A percentile compares a stretch with the other conserved stretches of the same genome.
These are phyloP conservation scores for Esteya vermicola DNA, from an alignment of 2,329 filamentous ascomycete genomes.

Conservation along the genomic window DNA sequence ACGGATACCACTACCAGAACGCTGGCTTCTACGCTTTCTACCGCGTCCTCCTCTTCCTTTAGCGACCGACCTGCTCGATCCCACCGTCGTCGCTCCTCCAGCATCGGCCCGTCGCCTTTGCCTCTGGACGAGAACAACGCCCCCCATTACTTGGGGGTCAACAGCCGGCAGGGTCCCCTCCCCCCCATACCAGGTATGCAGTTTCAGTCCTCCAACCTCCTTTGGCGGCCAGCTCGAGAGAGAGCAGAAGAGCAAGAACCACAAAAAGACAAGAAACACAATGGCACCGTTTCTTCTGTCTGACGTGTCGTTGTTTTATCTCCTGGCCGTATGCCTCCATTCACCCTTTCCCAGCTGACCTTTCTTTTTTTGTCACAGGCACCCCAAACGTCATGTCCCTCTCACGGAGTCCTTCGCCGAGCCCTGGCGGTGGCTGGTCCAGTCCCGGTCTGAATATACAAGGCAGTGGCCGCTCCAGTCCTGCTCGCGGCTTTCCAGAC, in stretches of 20 bases:
- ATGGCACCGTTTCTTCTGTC: background rate
- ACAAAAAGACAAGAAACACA: background rate
- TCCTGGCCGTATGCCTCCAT: background rate
- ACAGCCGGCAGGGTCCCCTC: constrained; percentile 25
- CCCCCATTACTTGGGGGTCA: constrained; percentile 22
- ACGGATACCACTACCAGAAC: constrained; percentile 18
- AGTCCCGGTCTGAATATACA: constrained; percentile 65
- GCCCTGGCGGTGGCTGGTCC: constrained; percentile 75
- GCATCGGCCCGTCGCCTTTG: constrained; percentile 13
- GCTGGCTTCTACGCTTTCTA: constrained; percentile 34
- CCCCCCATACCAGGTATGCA: constrained; percentile 42
- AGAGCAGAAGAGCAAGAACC: too few relatives aligned
- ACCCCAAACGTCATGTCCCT: constrained; percentile 60
- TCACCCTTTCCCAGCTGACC: background rate
- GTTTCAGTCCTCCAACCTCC: background rate
- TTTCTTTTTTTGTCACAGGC: constrained; percentile 21
- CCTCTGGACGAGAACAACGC: constrained; percentile 17
- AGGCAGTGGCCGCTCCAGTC: constrained; percentile 54
- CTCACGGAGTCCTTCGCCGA: constrained; percentile 77
- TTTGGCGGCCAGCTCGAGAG: too few relatives aligned
- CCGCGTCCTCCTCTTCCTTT: constrained; percentile 40
- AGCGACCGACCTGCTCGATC: constrained; percentile 31
- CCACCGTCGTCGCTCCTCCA: constrained; percentile 26
- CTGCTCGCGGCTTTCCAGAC: constrained; percentile 35
- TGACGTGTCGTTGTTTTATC: background rate